Base-by-base conservation (phyloP, 352 stramenopile species). In the Phytophthora citrophthora region DNA sequence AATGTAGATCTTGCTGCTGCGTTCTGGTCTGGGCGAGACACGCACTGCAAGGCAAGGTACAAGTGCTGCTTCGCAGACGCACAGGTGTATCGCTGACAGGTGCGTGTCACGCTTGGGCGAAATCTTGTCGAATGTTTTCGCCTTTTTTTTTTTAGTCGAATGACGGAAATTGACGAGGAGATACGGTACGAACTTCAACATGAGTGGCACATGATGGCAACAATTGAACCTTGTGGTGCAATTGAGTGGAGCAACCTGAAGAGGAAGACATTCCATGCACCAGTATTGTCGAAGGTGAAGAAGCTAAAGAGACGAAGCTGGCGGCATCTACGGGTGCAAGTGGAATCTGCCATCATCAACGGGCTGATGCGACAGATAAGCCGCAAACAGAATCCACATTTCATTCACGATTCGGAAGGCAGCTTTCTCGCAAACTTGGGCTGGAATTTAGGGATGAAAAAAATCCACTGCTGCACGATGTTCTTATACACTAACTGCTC, bases 101-200 rank as follows among this genome's bases (percentile, higher is more conserved):
- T n/a, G 47, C 16, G 24, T 29, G 36, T 57, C 23, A 47, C 36
- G 5, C 13, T 8, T 2, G 36, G 34, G 50, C 43, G 54, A 54
- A 47, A 62, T 48, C 43, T 40, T 16, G 5, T 8, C 29, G 24
- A 40, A 48, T 34, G 54, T 9, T 62, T 36, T 40, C 54, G 41
- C 31, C 34, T 3, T 5, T 40, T n/a, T 39, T 12, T 34, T 12
- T 10, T 61, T 61, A 27, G 31, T 27, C 27, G 40, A 51, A 51
- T 44, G 20, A 20, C 20, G 20, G 20, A 20, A 20, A 20, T 49
- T 27, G n/a, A 31, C n/a, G 13, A 29, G 6, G 26, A 29, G 26
- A 29, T 20, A 29, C 24, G 24, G 24, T 27, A 27, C 5, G 24
- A 4, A 60, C 27, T 60, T 60, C 53, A 52, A 52, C n/a, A 31